Evolutionary conservation across 73 alveolate species (phyloP).

Genomic region (Paraurostyla sp.): DNA sequence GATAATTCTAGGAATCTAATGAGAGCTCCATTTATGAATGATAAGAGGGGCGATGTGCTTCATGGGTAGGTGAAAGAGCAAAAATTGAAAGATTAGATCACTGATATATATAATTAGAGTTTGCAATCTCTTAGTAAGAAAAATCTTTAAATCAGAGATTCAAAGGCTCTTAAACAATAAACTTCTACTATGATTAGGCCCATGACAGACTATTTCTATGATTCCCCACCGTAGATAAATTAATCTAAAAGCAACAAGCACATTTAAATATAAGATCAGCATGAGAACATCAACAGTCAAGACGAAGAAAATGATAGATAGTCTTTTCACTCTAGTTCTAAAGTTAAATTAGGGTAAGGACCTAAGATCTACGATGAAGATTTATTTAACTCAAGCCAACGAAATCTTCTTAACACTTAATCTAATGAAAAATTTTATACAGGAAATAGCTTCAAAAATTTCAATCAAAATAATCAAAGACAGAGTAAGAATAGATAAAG

Average conservation of each 20-base stretch:
- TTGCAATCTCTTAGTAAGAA: neutral
- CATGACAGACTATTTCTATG: conserved; percentile 34
- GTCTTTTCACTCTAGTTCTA: no score
- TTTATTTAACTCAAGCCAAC: no score
- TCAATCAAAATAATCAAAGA: no score
- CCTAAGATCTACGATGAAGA: no score
- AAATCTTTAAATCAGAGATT: neutral
- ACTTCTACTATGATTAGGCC: no score
- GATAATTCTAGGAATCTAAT: neutral
- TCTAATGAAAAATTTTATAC: no score
- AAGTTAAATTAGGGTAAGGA: no score
- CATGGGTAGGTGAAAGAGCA: neutral
- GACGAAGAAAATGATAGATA: no score
- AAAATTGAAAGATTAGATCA: neutral
- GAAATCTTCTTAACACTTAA: no score
- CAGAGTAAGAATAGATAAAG: no score
- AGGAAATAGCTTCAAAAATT: no score
- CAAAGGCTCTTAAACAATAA: neutral
- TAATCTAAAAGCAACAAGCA: neutral
- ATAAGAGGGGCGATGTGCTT: neutral
- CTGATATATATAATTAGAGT: conserved; percentile 32
- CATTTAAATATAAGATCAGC: neutral
- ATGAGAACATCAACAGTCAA: neutral
- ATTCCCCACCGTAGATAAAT: neutral
- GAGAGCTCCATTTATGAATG: conserved; percentile 18